phyloP scores from a whole-genome alignment of 805 yeast species.

The Sungouiella blattae region DNA sequence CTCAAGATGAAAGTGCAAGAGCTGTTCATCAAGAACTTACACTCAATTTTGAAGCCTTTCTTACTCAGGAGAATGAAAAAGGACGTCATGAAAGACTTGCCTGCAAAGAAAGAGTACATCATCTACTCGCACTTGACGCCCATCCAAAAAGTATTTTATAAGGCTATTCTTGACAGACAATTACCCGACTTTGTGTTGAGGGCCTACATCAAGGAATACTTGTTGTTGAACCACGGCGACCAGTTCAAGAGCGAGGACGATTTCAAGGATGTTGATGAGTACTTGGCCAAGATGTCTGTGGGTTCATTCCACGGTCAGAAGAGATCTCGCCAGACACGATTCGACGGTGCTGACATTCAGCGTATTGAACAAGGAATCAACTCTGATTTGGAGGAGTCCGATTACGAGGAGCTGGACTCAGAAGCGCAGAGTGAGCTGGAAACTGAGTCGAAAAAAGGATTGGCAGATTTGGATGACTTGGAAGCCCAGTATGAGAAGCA shows the following conservation, averaged over 20 bases:
- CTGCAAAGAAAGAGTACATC: conserved; percentile 87
- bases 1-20: conserved; percentile 52
- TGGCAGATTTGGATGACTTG: neutral
- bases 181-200: conserved; percentile 45
- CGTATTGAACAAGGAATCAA: neutral
- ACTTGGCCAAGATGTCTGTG: neutral
- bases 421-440: neutral
- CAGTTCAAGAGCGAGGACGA: conserved; percentile 18
- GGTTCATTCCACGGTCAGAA: neutral
- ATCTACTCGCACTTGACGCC: conserved; percentile 67
- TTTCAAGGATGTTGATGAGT: conserved; percentile 28
- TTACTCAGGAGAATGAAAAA: conserved; percentile 76
- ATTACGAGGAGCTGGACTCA: neutral
- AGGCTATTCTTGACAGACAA: conserved; percentile 43
- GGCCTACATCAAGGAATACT: conserved; percentile 49
- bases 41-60: conserved; percentile 86
- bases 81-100: conserved; percentile 64
- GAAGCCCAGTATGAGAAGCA: no score
- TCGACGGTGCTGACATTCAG: neutral
- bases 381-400: neutral
- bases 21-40: conserved; percentile 70
- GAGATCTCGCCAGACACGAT: neutral
- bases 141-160: conserved; percentile 63
- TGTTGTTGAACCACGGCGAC: conserved; percentile 35
- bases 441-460: neutral